These are phyloP conservation scores for Trametes polyzona DNA, from an alignment of 1,284 basidiomycete species.

Conservation along the genomic window DNA sequence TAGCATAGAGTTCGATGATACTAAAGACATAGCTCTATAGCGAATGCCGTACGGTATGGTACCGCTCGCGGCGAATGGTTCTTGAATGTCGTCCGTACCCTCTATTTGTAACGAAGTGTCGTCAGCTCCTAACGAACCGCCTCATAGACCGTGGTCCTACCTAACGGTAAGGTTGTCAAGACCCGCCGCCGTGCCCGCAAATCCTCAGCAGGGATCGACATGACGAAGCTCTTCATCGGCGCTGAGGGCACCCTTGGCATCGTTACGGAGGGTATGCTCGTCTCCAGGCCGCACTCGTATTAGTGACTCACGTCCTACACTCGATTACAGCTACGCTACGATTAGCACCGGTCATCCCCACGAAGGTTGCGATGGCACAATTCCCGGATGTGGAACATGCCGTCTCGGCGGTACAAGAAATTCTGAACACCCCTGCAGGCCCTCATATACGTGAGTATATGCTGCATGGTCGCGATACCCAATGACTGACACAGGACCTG, in stretches of 20 bases:
- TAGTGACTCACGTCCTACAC: conserved; percentile 34
- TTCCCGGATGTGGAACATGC: conserved; percentile 66
- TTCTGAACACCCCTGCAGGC: conserved; percentile 70
- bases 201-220: conserved; percentile 78
- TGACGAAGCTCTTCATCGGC: conserved; percentile 82
- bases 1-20: neutral
- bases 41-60: conserved; percentile 83
- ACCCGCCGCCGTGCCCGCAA: conserved; percentile 75
- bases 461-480: too few relatives aligned
- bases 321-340: conserved; percentile 85
- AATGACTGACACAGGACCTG: neutral
- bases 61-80: conserved; percentile 79
- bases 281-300: neutral
- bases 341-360: conserved; percentile 77
- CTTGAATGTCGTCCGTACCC: conserved; percentile 56
- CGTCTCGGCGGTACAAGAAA: conserved; percentile 78
- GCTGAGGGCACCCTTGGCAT: conserved; percentile 84
- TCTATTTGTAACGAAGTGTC: conserved; percentile 23
- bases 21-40: conserved; percentile 38
- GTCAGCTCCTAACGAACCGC: neutral
- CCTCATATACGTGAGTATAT: conserved; percentile 53
- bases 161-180: conserved; percentile 80
- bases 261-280: conserved; percentile 65
- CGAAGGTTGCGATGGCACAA: conserved; percentile 73
- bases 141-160: conserved; percentile 74